phyloP scores from a whole-genome alignment of 805 yeast species.

The Ogataea siamensis region DNA sequence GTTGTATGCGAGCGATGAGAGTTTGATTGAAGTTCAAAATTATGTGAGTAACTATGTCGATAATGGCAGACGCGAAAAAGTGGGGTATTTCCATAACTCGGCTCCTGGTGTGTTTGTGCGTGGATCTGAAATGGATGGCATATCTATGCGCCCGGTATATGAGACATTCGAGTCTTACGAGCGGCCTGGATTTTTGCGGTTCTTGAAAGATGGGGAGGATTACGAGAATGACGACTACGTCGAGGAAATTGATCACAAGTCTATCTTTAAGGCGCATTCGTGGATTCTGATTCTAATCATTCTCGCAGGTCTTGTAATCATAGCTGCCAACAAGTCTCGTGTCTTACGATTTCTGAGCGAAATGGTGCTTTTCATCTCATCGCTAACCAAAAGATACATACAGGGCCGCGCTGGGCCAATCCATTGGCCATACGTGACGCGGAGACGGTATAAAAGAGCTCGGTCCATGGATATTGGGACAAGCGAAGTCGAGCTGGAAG shows the following conservation, averaged over 20 bases:
- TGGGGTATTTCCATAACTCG: conserved; percentile 50
- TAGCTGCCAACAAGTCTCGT: conserved; percentile 22
- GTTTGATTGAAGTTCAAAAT: conserved; percentile 40
- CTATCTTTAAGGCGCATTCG: conserved; percentile 19
- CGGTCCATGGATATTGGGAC: conserved; percentile 24
- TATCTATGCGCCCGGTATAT: conserved; percentile 44
- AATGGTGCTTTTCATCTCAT: conserved; percentile 14
- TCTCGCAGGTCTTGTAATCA: conserved; percentile 3
- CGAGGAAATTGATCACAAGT: conserved; percentile 41
- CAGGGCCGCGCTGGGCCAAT: conserved; percentile 10
- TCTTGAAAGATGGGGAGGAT: conserved; percentile 30
- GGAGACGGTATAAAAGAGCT: conserved; percentile 25
- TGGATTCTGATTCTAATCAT: conserved; percentile 9
- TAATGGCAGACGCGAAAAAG: conserved; percentile 17
- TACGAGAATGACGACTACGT: conserved; percentile 36
- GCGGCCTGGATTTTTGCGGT: conserved; percentile 21
- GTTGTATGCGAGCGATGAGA: conserved; percentile 56
- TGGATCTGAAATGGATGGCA: conserved; percentile 52
- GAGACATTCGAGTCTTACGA: conserved; percentile 22
- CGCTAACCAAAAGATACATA: conserved; percentile 10
- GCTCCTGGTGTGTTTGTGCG: conserved; percentile 44
- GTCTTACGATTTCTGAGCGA: conserved; percentile 22
- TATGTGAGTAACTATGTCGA: conserved; percentile 24
- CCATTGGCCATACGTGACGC: conserved; percentile 26
- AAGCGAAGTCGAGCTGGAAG: conserved; percentile 16